phyloP scores from a whole-genome alignment of 176 grass and related monocot genomes.

The Musa beccarii region DNA sequence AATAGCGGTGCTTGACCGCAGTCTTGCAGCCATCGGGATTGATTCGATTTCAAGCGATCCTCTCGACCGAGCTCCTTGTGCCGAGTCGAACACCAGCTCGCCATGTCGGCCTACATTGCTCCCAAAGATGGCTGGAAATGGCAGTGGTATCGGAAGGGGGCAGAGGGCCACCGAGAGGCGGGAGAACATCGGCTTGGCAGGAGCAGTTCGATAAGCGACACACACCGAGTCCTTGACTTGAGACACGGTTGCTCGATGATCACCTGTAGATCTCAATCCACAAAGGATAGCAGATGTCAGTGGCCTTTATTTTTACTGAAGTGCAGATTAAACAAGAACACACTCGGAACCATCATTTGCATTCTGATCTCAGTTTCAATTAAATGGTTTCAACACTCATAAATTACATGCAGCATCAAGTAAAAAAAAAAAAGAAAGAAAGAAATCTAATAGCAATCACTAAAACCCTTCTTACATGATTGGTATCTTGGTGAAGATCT shows the following conservation, averaged over 20 bases:
- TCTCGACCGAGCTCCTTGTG: conserved; percentile 29
- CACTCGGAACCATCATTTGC: background rate
- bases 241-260: conserved; percentile 41
- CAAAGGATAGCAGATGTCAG: background rate
- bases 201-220: conserved; percentile 26
- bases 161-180: conserved; percentile 51
- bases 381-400: background rate
- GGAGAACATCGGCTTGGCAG: conserved; percentile 45
- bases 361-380: background rate
- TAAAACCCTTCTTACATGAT: too few relatives aligned
- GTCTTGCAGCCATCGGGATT: conserved; percentile 47
- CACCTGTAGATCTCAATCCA: conserved; percentile 28
- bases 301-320: background rate
- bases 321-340: background rate
- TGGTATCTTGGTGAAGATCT: too few relatives aligned
- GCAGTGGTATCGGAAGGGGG: conserved; percentile 70
- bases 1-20: conserved; percentile 53
- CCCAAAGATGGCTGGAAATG: conserved; percentile 68
- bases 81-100: conserved; percentile 29
- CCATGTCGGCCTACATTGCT: conserved; percentile 45
- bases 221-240: conserved; percentile 47
- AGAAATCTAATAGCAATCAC: background rate
- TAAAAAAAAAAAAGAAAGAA: background rate
- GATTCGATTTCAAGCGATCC: conserved; percentile 62
- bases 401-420: background rate